A percentile compares a stretch with the other conserved stretches of the same genome.
These are phyloP conservation scores for Picea mariana DNA, from an alignment of 83 land plant species.

Conservation along the genomic window DNA sequence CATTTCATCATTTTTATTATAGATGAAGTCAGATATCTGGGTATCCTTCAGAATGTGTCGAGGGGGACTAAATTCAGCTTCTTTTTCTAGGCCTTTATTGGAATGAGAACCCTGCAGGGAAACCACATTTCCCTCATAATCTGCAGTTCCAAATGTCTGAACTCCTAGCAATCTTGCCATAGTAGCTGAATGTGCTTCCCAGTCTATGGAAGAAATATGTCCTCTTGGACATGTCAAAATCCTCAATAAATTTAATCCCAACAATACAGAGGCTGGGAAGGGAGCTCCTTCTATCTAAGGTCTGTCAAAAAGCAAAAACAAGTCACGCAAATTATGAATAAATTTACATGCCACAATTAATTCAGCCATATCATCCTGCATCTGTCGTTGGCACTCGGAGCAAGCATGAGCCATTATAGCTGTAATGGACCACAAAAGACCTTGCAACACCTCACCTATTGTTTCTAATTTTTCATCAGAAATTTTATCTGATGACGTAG, in stretches of 20 bases:
- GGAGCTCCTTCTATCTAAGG: slow-evolving; percentile 95
- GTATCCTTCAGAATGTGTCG: not conserved
- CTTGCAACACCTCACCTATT: slow-evolving; percentile 72
- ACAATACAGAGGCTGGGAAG: slow-evolving; percentile 80
- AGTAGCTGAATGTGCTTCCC: slow-evolving; percentile 33
- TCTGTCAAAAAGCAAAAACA: slow-evolving; percentile 89
- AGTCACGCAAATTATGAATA: slow-evolving; percentile 82
- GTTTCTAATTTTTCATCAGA: slow-evolving; percentile 66
- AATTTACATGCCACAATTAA: slow-evolving; percentile 75
- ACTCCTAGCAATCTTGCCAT: not conserved
- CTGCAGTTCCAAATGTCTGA: slow-evolving; percentile 17
- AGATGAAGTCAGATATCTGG: not conserved
- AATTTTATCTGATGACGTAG: slow-evolving; percentile 28
- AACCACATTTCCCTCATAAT: slow-evolving; percentile 18
- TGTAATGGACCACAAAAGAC: slow-evolving; percentile 68
- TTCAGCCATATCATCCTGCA: slow-evolving; percentile 86
- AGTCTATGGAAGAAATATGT: slow-evolving; percentile 38
- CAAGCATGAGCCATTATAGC: slow-evolving; percentile 60
- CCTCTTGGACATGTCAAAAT: slow-evolving; percentile 67
- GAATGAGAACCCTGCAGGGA: slow-evolving; percentile 1
- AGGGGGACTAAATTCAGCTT: not conserved
- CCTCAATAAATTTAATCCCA: slow-evolving; percentile 68
- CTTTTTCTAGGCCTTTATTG: not conserved
- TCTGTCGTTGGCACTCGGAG: slow-evolving; percentile 55
- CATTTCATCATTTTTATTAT: not conserved